Evolutionary conservation across 2,329 filamentous ascomycete species (phyloP).

Genomic region (Epichloe festucae): DNA sequence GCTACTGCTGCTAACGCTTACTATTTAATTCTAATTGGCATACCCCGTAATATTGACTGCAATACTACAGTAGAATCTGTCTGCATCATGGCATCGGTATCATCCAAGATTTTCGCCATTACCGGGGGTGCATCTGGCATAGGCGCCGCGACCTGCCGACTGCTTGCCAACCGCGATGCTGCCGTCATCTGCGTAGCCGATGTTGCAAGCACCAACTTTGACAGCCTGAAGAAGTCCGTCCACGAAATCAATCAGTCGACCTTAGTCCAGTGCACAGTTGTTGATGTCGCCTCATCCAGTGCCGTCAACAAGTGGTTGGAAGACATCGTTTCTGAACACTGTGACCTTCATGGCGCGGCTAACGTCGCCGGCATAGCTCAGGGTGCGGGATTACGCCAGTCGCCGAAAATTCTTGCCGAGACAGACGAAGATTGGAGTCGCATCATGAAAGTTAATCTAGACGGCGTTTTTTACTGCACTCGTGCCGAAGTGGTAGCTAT

Average conservation of each 20-base stretch:
- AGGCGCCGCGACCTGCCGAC: slow-evolving; percentile 1
- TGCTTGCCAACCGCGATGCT: background rate
- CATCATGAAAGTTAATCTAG: background rate
- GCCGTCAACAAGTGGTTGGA: background rate
- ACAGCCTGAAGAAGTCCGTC: background rate
- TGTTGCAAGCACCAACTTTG: background rate
- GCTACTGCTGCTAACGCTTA: too few relatives aligned
- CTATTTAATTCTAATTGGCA: too few relatives aligned
- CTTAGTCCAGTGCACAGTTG: background rate
- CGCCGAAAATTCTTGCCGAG: background rate
- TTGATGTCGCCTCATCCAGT: background rate
- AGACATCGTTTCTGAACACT: background rate
- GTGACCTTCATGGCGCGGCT: slow-evolving; percentile 1
- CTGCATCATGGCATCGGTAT: background rate
- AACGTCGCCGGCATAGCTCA: slow-evolving; percentile 1
- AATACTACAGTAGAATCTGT: too few relatives aligned
- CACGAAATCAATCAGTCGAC: background rate
- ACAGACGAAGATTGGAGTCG: background rate
- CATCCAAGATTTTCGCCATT: background rate
- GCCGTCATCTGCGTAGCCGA: background rate
- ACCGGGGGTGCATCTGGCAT: slow-evolving; percentile 2
- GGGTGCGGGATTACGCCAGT: background rate
- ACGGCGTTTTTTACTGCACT: background rate
- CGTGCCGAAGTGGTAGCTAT: slow-evolving; percentile 1
- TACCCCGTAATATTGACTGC: too few relatives aligned